Base-by-base conservation (phyloP, 106 monocot genomes). In the Dendrobium huoshanense region DNA sequence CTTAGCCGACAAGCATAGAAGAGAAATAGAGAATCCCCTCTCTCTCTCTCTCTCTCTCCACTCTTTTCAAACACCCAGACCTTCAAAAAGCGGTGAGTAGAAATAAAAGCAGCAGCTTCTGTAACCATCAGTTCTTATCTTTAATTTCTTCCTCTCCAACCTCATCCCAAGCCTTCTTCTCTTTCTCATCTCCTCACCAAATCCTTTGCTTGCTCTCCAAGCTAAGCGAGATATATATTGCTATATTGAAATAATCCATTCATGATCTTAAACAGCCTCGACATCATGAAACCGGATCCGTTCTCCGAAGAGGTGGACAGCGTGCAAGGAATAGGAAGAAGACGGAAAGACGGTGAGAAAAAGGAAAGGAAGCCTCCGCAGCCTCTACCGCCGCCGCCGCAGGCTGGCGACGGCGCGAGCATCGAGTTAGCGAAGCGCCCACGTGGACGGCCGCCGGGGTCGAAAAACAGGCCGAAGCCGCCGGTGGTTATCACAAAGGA, bases 381-480 rank as follows among this genome's bases (percentile, higher is more conserved):
- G 43, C 41, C 2, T 19, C 83, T 29, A 8, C 29, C 68, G 7
- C 41, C 73, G 42, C 41, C 73, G 41, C 73, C 3, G 73, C 13
- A 17, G 40, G 79, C n/a, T 4, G 82, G 73, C 4, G 81, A 88
- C 40, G 88, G 81, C 5, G 27, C 85, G 54, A 88, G 81, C 79
- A 72, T 88, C 77, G 86, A 82, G 81, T 47, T 82, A 27, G 77
- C 76, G 42, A 67, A 79, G 77, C 79, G 86, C 29, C 84, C 86
- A 0, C 72, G 86, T 3, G 89, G 89, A 19, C 56, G 86, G 2
- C 89, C 89, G 1, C 89, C 78, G 77, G 87, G 89, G 4, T 90
- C 89, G 41, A 90, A 87, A 74, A 90, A 90, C 83, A 82, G 75
- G 70, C 87, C 85, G 13, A 90, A 87, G 81, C 89, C 85, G 0